Evolutionary conservation across 2,329 filamentous ascomycete genomes (phyloP).

Genomic region (Botrytis tulipae): DNA sequence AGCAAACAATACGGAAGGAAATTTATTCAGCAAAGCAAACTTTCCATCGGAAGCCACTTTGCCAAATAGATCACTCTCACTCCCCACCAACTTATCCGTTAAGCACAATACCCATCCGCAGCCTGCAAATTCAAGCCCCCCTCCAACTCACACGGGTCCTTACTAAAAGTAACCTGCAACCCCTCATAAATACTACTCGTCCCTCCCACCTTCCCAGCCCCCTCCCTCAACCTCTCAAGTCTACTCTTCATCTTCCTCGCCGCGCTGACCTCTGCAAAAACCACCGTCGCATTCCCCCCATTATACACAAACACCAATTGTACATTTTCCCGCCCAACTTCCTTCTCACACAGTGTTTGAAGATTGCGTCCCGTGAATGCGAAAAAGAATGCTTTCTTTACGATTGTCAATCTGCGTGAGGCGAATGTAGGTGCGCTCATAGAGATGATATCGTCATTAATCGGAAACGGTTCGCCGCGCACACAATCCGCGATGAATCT

Average conservation of each 20-base stretch:
- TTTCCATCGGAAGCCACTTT: background rate
- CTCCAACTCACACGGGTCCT: constrained; percentile 23
- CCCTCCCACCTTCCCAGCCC: background rate
- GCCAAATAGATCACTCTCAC: background rate
- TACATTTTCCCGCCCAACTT: constrained; percentile 31
- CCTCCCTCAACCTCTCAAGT: constrained; percentile 28
- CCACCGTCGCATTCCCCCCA: constrained; percentile 37
- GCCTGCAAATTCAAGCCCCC: constrained; percentile 16
- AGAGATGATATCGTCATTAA: constrained; percentile 29
- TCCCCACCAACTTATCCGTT: background rate
- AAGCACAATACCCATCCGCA: constrained; percentile 11
- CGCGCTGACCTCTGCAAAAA: constrained; percentile 34
- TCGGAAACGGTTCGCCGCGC: constrained; percentile 30
- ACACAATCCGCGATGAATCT: constrained; percentile 33
- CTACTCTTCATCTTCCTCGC: constrained; percentile 34
- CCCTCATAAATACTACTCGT: constrained; percentile 14
- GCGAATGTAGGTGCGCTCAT: constrained; percentile 32
- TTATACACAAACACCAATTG: constrained; percentile 36
- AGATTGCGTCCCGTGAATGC: constrained; percentile 31
- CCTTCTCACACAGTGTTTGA: constrained; percentile 29
- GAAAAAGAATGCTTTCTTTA: constrained; percentile 38
- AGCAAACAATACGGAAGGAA: background rate
- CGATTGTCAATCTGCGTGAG: constrained; percentile 36
- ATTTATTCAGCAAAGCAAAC: background rate
- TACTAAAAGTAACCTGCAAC: constrained; percentile 20